These are phyloP conservation scores for Camelina laxa DNA, from an alignment of 345 rosid genomes.

Conservation along the genomic window DNA sequence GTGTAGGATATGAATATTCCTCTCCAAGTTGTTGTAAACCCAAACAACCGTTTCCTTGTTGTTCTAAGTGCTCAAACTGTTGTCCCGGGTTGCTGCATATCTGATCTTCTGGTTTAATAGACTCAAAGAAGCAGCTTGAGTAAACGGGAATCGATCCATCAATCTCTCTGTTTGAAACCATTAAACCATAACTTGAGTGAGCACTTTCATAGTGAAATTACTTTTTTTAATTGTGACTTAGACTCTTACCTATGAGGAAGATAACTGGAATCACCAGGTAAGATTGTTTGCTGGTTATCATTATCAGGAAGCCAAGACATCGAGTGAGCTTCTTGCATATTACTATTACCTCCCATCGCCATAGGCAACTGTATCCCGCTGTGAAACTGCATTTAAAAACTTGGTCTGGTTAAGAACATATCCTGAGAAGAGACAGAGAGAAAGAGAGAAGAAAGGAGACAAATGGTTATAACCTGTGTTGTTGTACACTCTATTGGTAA, in stretches of 20 bases:
- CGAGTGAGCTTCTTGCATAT: slow-evolving; percentile 63
- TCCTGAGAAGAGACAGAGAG: slow-evolving; percentile 4
- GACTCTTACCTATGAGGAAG: slow-evolving; percentile 57
- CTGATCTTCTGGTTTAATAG: slow-evolving; percentile 56
- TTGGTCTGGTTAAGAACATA: slow-evolving; percentile 16
- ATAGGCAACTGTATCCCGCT: slow-evolving; percentile 62
- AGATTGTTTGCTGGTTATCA: slow-evolving; percentile 60
- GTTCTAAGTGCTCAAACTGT: slow-evolving; percentile 56
- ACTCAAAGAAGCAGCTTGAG: slow-evolving; percentile 57
- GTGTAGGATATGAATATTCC: slow-evolving; percentile 49
- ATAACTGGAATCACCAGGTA: slow-evolving; percentile 61
- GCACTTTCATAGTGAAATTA: not conserved
- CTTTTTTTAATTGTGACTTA: slow-evolving; percentile 5
- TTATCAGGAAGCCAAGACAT: slow-evolving; percentile 70
- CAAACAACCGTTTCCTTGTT: slow-evolving; percentile 54
- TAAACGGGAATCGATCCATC: slow-evolving; percentile 62
- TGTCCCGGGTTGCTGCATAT: slow-evolving; percentile 54
- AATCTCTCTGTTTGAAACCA: slow-evolving; percentile 52
- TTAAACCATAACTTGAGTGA: slow-evolving; percentile 16
- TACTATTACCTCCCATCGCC: slow-evolving; percentile 52
- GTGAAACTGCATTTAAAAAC: slow-evolving; percentile 56
- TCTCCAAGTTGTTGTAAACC: slow-evolving; percentile 60
- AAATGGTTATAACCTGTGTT: slow-evolving; percentile 58
- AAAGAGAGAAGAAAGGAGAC: not conserved
- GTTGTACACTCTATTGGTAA: slow-evolving; percentile 58